These are phyloP conservation scores for Raddia guianensis DNA, from an alignment of 176 grass and related monocot species.

Conservation along the genomic window DNA sequence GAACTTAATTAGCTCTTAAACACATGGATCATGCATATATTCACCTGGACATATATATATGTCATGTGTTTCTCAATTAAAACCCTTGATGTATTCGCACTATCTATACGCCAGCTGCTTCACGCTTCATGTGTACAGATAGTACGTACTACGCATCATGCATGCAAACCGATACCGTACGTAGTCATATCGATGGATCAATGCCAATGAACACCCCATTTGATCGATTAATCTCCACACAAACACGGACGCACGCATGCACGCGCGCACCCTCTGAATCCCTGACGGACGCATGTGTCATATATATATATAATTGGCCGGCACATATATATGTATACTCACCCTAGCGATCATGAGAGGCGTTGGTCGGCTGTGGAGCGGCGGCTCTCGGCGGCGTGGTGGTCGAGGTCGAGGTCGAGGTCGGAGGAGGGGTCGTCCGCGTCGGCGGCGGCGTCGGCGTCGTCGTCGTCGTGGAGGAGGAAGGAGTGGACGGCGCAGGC, in stretches of 20 bases:
- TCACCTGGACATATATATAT: neutral
- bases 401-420: conserved; percentile 64
- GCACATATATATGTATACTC: conserved; percentile 11
- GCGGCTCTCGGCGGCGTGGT: conserved; percentile 64
- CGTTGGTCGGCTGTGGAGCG: conserved; percentile 24
- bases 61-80: neutral
- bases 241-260: neutral
- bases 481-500: conserved; percentile 81
- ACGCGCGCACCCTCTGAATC: too few species aligned
- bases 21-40: neutral
- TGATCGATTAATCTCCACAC: neutral
- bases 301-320: too few species aligned
- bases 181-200: neutral
- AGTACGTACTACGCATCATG: neutral
- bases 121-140: neutral
- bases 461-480: conserved; percentile 61
- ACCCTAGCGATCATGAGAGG: neutral
- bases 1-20: neutral
- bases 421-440: conserved; percentile 49
- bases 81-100: neutral
- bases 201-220: neutral
- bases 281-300: neutral
- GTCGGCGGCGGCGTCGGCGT: neutral
- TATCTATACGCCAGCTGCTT: neutral
- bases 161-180: neutral